Evolutionary conservation across 2,329 filamentous ascomycete genomes (phyloP).

Genomic region (Rutstroemia sp.): DNA sequence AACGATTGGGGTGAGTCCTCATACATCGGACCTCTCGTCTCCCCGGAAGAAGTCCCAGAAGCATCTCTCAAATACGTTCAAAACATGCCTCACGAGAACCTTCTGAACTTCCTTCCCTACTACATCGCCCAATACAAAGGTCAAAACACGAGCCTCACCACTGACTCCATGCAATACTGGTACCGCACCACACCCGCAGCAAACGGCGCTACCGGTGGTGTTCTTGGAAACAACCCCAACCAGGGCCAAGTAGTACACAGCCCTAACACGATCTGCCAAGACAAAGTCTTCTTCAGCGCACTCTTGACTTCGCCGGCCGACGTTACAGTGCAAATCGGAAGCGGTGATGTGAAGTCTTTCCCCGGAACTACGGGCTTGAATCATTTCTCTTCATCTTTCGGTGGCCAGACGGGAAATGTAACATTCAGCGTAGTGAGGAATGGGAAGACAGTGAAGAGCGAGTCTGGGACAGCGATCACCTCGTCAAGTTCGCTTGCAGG

Average conservation of each 20-base stretch:
- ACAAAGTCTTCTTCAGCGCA: slow-evolving; percentile 25
- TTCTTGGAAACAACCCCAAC: slow-evolving; percentile 26
- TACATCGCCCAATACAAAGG: slow-evolving; percentile 44
- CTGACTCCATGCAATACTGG: slow-evolving; percentile 35
- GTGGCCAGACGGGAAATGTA: slow-evolving; percentile 28
- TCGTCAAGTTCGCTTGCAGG: slow-evolving; percentile 12
- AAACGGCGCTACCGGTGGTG: slow-evolving; percentile 29
- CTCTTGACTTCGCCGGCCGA: slow-evolving; percentile 25
- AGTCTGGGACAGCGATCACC: slow-evolving; percentile 23
- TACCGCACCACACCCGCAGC: slow-evolving; percentile 33
- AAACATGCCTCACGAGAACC: slow-evolving; percentile 42
- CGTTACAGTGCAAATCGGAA: slow-evolving; percentile 30
- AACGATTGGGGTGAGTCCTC: slow-evolving; percentile 48
- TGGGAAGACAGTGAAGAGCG: slow-evolving; percentile 17
- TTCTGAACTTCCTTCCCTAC: slow-evolving; percentile 41
- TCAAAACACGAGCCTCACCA: slow-evolving; percentile 25
- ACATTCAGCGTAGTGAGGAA: slow-evolving; percentile 24
- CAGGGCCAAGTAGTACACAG: slow-evolving; percentile 16
- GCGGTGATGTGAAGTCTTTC: slow-evolving; percentile 11
- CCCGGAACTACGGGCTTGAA: slow-evolving; percentile 19
- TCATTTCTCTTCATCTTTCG: slow-evolving; percentile 26
- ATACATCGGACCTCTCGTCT: slow-evolving; percentile 42
- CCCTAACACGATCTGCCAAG: slow-evolving; percentile 29
- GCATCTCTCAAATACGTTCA: slow-evolving; percentile 40
- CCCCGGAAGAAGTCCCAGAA: slow-evolving; percentile 30